Evolutionary conservation across 208 protist species (phyloP).

Genomic region (Acanthamoeba healyi): DNA sequence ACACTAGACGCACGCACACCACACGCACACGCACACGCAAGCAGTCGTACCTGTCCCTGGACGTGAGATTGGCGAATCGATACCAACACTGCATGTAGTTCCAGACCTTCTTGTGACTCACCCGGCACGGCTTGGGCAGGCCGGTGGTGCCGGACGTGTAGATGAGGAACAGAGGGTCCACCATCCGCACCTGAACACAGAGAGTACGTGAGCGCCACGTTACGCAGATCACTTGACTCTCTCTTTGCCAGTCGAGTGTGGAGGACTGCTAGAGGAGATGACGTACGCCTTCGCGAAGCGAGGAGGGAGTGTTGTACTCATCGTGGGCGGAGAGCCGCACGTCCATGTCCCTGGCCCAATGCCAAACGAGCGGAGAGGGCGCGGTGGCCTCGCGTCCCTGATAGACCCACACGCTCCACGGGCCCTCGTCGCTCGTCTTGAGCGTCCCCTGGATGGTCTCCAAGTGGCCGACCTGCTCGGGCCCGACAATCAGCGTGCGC

Average conservation of each 20-base stretch:
- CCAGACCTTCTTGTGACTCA: conserved; percentile 87
- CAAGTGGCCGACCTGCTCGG: conserved; percentile 16
- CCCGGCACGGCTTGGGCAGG: conserved; percentile 91
- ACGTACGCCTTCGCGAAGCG: not conserved
- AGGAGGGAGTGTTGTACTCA: not conserved
- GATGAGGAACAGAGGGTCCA: conserved; percentile 51
- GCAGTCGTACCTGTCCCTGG: conserved; percentile 73
- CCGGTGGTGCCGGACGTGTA: conserved; percentile 94
- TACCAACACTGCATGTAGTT: conserved; percentile 44
- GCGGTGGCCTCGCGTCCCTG: not conserved
- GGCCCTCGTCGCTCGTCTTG: not conserved
- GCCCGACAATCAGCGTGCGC: conserved; percentile 1
- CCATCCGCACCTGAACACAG: conserved; percentile 17
- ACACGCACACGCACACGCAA: not conserved
- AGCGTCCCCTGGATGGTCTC: not conserved
- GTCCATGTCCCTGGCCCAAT: conserved; percentile 14
- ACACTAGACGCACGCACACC: not conserved
- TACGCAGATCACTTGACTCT: too few species aligned
- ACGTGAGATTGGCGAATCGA: conserved; percentile 9
- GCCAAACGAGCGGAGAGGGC: not conserved
- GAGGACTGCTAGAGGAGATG: not conserved
- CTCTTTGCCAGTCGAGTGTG: too few species aligned
- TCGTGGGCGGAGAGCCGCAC: conserved; percentile 2
- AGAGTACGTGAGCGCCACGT: too few species aligned
- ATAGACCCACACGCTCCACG: conserved; percentile 17